Evolutionary conservation across 2,329 filamentous ascomycete species (phyloP).

Genomic region (Fusarium longipes): DNA sequence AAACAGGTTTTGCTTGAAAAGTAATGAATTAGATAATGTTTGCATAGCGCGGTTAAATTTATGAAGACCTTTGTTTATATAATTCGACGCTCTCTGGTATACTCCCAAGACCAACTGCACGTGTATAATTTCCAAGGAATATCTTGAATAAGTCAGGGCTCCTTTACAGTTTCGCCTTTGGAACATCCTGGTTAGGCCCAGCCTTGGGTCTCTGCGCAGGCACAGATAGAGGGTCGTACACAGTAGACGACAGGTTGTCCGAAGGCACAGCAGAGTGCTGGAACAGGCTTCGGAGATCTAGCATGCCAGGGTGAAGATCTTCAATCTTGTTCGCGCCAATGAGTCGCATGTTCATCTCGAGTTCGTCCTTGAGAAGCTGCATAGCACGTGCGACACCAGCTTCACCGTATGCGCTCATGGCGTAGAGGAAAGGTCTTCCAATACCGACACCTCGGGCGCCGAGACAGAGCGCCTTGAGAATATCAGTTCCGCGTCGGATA

Average conservation of each 20-base stretch:
- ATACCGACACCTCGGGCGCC: conserved; percentile 94
- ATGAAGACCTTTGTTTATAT: conserved; percentile 9
- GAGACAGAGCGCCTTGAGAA: conserved; percentile 93
- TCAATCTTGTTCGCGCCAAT: conserved; percentile 81
- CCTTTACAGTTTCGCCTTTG: conserved; percentile 60
- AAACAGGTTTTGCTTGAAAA: not conserved
- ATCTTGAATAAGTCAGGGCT: not conserved
- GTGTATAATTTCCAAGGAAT: conserved; percentile 25
- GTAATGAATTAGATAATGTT: conserved; percentile 3
- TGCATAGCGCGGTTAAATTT: conserved; percentile 26
- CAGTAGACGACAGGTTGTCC: conserved; percentile 60
- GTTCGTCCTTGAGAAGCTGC: conserved; percentile 92
- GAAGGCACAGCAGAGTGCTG: conserved; percentile 62
- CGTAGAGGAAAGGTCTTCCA: conserved; percentile 92
- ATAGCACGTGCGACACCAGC: conserved; percentile 91
- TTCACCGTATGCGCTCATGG: conserved; percentile 92
- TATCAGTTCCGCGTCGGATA: conserved; percentile 88
- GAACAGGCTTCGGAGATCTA: conserved; percentile 79
- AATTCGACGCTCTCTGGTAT: conserved; percentile 21
- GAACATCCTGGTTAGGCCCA: conserved; percentile 13
- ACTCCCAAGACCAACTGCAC: conserved; percentile 31
- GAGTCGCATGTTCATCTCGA: conserved; percentile 99
- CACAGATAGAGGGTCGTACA: conserved; percentile 65
- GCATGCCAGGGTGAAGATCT: conserved; percentile 81
- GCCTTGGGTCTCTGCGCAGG: conserved; percentile 62